A percentile compares a stretch with the other conserved stretches of the same genome.
Evolutionary conservation across 2,329 filamentous ascomycete genomes (phyloP).

Genomic region (Westerdykella ornata): DNA sequence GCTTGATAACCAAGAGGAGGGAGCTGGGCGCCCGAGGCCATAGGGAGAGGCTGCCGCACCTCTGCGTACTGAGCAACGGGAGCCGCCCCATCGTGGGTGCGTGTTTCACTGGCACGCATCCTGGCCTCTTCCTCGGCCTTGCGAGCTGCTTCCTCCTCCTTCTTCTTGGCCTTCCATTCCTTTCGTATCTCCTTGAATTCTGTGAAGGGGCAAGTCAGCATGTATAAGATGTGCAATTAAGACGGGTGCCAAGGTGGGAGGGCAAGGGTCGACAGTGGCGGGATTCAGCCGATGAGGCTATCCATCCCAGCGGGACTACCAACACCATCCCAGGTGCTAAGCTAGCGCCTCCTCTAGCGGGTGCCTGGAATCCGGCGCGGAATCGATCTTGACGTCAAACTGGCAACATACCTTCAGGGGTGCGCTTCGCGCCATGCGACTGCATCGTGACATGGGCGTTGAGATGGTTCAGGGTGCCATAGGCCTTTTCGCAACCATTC

Average conservation of each 20-base stretch:
- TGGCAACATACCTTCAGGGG: slow-evolving; percentile 77
- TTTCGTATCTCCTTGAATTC: slow-evolving; percentile 99
- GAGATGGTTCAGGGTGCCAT: slow-evolving; percentile 92
- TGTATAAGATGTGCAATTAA: slow-evolving; percentile 18
- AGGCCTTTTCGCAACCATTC: slow-evolving; percentile 98
- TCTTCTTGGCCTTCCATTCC: slow-evolving; percentile 98
- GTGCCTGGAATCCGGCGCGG: slow-evolving; percentile 22
- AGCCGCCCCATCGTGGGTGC: slow-evolving; percentile 49
- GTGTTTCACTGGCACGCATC: slow-evolving; percentile 60
- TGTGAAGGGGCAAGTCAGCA: slow-evolving; percentile 44
- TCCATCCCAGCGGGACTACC: slow-evolving; percentile 48
- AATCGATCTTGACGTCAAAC: slow-evolving; percentile 12
- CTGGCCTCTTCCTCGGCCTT: slow-evolving; percentile 79
- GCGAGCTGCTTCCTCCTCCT: slow-evolving; percentile 87
- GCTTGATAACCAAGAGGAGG: slow-evolving; percentile 36
- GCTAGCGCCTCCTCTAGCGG: slow-evolving; percentile 28
- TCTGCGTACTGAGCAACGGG: slow-evolving; percentile 37
- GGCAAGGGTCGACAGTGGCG: slow-evolving; percentile 36
- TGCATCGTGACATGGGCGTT: slow-evolving; percentile 99
- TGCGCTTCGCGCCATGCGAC: slow-evolving; percentile 87
- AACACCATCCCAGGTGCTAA: slow-evolving; percentile 35
- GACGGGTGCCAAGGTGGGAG: slow-evolving; percentile 29
- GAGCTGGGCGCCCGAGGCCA: too few relatives aligned
- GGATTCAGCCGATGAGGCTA: slow-evolving; percentile 43
- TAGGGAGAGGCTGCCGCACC: slow-evolving; percentile 40